These are phyloP conservation scores for Boletus pseudopeckii DNA, from an alignment of 768 basidiomycete genomes.

Conservation along the genomic window DNA sequence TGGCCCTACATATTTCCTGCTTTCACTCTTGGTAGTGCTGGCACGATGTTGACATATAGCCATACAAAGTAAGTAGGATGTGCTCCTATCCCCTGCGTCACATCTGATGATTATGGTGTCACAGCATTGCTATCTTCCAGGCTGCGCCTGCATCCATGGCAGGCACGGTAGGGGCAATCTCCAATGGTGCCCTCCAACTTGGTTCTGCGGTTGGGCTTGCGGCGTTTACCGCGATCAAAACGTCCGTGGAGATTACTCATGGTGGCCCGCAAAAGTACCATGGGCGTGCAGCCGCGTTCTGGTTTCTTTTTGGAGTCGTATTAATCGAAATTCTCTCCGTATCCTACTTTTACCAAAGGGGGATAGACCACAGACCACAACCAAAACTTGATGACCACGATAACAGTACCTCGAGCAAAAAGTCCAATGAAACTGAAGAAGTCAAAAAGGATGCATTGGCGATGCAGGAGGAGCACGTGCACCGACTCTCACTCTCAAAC, in stretches of 20 bases:
- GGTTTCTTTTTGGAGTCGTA: conserved; percentile 41
- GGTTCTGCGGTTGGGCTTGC: conserved; percentile 51
- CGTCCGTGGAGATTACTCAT: conserved; percentile 37
- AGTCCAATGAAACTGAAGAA: neutral
- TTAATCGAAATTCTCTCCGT: conserved; percentile 32
- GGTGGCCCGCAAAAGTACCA: conserved; percentile 32
- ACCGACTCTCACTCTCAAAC: neutral
- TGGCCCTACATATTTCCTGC: conserved; percentile 50
- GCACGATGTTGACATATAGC: conserved; percentile 43
- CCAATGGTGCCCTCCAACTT: conserved; percentile 51
- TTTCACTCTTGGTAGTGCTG: conserved; percentile 45
- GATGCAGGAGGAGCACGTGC: neutral
- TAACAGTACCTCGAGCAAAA: neutral
- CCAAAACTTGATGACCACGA: neutral
- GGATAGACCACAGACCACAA: conserved; percentile 7
- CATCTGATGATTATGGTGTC: neutral
- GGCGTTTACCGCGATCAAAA: conserved; percentile 46
- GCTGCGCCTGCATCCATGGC: conserved; percentile 46
- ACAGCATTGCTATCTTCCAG: conserved; percentile 50
- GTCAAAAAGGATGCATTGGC: neutral
- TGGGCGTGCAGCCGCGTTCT: conserved; percentile 45
- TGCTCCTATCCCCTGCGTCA: neutral
- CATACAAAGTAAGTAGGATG: conserved; percentile 43
- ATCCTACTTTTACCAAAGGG: conserved; percentile 34
- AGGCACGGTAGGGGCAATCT: conserved; percentile 54